Conservation (phyloP, 441 rosid species). For the Geranium incanum region DNA sequence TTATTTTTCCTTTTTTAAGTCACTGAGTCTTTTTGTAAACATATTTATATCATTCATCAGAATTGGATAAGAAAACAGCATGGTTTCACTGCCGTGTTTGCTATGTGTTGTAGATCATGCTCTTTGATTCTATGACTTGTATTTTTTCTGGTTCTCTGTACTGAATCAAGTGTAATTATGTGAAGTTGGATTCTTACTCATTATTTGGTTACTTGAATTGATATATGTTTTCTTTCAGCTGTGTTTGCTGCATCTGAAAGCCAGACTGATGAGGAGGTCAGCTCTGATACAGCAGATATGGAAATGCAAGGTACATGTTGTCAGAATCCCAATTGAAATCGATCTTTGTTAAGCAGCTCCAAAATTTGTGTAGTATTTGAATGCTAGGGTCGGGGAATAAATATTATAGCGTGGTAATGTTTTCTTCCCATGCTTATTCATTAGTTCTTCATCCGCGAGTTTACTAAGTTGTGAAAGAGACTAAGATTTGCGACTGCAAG, state of each 20-base stretch:
- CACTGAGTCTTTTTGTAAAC: background rate
- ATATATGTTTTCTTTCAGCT: conserved; percentile 27
- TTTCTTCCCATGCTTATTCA: no score
- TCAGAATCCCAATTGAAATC: background rate
- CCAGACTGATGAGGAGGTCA: conserved; percentile 33
- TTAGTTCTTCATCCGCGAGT: background rate
- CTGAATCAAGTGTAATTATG: background rate
- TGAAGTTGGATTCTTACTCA: background rate
- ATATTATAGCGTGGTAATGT: background rate
- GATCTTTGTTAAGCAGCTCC: background rate
- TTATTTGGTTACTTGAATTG: background rate
- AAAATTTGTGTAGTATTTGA: background rate
- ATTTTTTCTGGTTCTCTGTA: background rate
- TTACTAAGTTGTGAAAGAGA: background rate
- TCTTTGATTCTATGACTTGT: background rate
- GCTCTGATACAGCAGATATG: conserved; percentile 55
- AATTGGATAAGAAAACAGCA: background rate
- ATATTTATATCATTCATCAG: background rate
- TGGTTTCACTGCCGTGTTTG: background rate
- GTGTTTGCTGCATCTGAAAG: conserved; percentile 42
- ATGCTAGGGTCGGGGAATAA: background rate
- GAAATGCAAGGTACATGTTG: conserved; percentile 50
- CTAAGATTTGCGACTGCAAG: no score
- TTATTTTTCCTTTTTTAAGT: background rate
- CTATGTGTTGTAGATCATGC: background rate